Evolutionary conservation across 129 eudicot genomes (phyloP).

Genomic region (Flaveria bidentis): DNA sequence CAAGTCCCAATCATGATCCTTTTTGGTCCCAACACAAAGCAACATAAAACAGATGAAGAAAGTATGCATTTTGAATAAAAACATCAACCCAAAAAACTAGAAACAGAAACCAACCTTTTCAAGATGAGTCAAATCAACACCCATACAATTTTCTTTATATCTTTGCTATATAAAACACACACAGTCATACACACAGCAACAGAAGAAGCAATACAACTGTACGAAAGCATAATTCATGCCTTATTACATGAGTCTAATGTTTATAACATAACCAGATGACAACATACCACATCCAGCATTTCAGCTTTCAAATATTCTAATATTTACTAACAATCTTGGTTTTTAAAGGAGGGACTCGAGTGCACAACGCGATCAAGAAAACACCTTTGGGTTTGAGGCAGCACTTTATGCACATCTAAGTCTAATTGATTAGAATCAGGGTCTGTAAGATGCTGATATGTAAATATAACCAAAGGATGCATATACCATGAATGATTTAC

Average conservation of each 20-base stretch:
- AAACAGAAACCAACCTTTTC: conserved; percentile 6
- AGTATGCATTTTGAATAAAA: background rate
- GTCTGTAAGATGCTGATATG: too few species aligned
- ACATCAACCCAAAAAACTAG: background rate
- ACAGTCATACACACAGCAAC: background rate
- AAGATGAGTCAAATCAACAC: conserved; percentile 10
- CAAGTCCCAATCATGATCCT: background rate
- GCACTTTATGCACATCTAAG: too few species aligned
- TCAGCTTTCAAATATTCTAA: background rate
- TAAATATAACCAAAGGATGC: too few species aligned
- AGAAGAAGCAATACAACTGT: background rate
- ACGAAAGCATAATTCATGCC: background rate
- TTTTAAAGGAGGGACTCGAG: too few species aligned
- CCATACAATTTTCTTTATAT: conserved; percentile 4
- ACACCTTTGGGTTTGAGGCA: too few species aligned
- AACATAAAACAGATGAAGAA: background rate
- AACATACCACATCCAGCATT: background rate
- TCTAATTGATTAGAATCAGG: too few species aligned
- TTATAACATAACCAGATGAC: background rate
- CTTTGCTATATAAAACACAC: background rate
- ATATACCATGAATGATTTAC: too few species aligned
- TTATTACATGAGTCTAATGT: background rate
- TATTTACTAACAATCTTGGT: background rate
- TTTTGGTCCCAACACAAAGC: background rate
- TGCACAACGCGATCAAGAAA: too few species aligned